Base-by-base conservation (phyloP, 345 rosid species). In the Aegle marmelos region DNA sequence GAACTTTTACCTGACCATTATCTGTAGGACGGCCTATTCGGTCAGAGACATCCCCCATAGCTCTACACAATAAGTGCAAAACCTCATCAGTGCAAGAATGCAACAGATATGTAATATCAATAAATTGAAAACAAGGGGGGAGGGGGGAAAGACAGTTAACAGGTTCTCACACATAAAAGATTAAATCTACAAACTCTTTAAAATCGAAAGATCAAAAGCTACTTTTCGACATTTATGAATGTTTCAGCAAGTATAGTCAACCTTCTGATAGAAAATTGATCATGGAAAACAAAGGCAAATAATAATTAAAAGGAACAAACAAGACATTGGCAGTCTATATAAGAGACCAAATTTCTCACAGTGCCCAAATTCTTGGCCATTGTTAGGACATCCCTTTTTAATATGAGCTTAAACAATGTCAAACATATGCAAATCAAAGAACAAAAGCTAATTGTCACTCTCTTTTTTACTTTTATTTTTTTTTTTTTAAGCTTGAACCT, bases 21-120 rank as follows among this genome's bases (percentile, higher is more conserved):
- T 96, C 98, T 54, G 98, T 90, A 10, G 95, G 97, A 75, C 93
- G 92, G 75, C 97, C 92, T 72, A 92, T 92, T 50, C 92, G 91
- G 78, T 96, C 98, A n/a, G 97, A 92, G 57, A 94, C 97, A 90
- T 94, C 98, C 70, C 98, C 97, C 97, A 92, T 96, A 53, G 97
- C 97, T 76, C 95, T 94, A 76, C 76, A 88, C 14, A 10, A 73
- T 25, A 70, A 78, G 6, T n/a, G 31, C 5, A 74, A 28, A 56
- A 64, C 36, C 22, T 69, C 16, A 19, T 75, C 69, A 76, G 59
- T 62, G 25, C 27, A 59, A 57, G 50, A 80, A 64, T 60, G 16
- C 4, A 9, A 70, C 24, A 37, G 10, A 73, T 11, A 28, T 34
- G 33, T 56, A 64, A 8, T 27, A 61, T 21, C 36, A 22, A 71